Evolutionary conservation across 148 eudicot genomes (phyloP).

Genomic region (Suaeda aralocaspica): DNA sequence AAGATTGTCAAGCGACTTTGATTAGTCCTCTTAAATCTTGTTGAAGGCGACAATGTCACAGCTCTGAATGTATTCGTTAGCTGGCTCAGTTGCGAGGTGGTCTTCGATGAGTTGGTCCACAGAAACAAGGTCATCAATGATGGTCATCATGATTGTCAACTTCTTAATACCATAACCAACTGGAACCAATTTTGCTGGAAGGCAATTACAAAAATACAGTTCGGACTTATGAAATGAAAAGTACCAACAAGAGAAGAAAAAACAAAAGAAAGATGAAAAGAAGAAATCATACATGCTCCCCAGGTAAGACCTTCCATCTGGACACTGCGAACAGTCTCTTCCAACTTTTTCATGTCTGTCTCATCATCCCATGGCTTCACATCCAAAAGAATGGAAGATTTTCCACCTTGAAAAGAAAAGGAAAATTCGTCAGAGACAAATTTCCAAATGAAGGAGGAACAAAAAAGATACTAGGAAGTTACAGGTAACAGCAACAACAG

Average conservation of each 20-base stretch:
- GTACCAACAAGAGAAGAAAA: not conserved
- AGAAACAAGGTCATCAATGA: slow-evolving; percentile 88
- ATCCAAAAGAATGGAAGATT: slow-evolving; percentile 91
- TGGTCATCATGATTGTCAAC: slow-evolving; percentile 81
- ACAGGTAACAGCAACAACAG: too few species aligned
- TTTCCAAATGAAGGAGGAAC: not conserved
- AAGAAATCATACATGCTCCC: slow-evolving; percentile 83
- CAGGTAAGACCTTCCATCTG: slow-evolving; percentile 79
- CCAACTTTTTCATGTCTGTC: slow-evolving; percentile 92
- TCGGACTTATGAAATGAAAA: not conserved
- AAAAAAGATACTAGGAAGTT: not conserved
- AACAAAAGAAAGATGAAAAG: not conserved
- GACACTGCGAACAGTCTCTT: slow-evolving; percentile 86
- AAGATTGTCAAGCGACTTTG: not conserved
- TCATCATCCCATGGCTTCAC: slow-evolving; percentile 99
- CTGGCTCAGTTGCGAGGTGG: slow-evolving; percentile 63
- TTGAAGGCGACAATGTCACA: slow-evolving; percentile 97
- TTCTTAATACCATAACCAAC: slow-evolving; percentile 97
- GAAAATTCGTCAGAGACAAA: not conserved
- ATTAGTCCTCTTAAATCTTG: slow-evolving; percentile 57
- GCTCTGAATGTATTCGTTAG: slow-evolving; percentile 78
- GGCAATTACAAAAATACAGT: not conserved
- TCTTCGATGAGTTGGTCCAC: slow-evolving; percentile 84
- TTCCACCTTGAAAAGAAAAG: slow-evolving; percentile 53
- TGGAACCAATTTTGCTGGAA: slow-evolving; percentile 78